Percentiles rank a stretch among this genome's conserved stretches.
Conservation (phyloP, 1,139 yeast genomes). For the Yamadazyma oceani region DNA sequence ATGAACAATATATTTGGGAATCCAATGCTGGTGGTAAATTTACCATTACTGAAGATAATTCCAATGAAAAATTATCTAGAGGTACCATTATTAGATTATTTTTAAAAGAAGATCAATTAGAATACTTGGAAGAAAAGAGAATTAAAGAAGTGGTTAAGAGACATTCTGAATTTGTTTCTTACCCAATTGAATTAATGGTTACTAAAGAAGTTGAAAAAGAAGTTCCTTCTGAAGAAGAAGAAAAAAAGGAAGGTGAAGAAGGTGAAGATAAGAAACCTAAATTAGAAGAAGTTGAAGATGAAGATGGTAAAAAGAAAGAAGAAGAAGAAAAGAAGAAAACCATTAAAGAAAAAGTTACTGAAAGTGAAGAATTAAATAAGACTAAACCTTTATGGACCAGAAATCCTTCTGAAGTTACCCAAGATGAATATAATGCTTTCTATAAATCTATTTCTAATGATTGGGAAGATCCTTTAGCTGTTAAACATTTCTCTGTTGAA, state of each 20-base stretch:
- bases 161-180: conserved; percentile 98
- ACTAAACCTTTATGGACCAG: conserved; percentile 99
- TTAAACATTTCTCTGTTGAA: conserved; percentile 99
- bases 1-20: conserved; percentile 99
- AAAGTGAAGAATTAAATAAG: conserved; percentile 97
- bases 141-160: conserved; percentile 99
- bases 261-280: conserved; percentile 58
- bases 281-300: conserved; percentile 70
- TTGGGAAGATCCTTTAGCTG: conserved; percentile 99
- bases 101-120: conserved; percentile 98
- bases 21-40: conserved; percentile 99
- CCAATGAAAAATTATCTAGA: conserved; percentile 84
- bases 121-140: conserved; percentile 98
- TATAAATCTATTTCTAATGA: conserved; percentile 99
- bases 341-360: conserved; percentile 83
- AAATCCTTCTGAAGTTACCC: conserved; percentile 95
- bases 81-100: conserved; percentile 95
- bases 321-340: conserved; percentile 71
- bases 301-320: conserved; percentile 66
- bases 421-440: conserved; percentile 99
- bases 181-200: conserved; percentile 98
- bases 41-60: conserved; percentile 89
- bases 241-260: conserved; percentile 43
- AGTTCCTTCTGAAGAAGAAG: conserved; percentile 73
- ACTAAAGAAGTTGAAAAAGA: conserved; percentile 99